Percentiles rank a stretch among this genome's conserved stretches.
These are phyloP conservation scores for Nakaseomyces uthaithaninus DNA, from an alignment of 1,139 yeast species.

Conservation along the genomic window DNA sequence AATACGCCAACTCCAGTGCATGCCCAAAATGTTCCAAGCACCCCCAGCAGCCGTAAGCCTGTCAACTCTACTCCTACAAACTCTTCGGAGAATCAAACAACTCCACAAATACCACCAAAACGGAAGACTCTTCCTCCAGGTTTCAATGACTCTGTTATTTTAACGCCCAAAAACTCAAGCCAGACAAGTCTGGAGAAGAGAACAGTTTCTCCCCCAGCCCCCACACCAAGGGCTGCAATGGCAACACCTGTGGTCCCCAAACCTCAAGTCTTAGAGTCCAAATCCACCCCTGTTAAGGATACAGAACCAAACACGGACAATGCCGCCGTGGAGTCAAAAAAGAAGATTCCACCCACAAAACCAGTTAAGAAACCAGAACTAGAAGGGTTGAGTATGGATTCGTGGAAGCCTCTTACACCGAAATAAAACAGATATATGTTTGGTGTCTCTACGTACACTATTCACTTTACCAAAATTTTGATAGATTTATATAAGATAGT, in stretches of 20 bases:
- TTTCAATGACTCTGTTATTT: conserved; percentile 18
- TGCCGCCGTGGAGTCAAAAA: conserved; percentile 4
- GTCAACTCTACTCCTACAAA: neutral
- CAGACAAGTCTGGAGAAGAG: conserved; percentile 1
- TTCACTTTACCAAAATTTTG: no score
- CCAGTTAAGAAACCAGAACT: conserved; percentile 23
- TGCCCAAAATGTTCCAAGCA: neutral
- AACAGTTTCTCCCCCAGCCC: neutral
- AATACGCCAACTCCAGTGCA: neutral
- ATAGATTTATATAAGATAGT: no score
- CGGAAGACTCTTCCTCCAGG: conserved; percentile 29
- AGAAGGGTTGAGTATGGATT: conserved; percentile 36
- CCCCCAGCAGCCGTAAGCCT: neutral
- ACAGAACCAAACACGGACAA: neutral
- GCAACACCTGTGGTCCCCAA: neutral
- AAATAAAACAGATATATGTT: conserved; percentile 31
- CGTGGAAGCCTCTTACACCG: conserved; percentile 53
- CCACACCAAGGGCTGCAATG: neutral
- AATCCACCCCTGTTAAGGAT: no score
- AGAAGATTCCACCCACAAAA: conserved; percentile 12
- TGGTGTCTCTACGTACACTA: no score
- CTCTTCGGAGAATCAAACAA: conserved; percentile 14
- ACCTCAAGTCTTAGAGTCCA: neutral
- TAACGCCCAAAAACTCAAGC: conserved; percentile 25
- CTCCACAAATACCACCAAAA: conserved; percentile 27